These are phyloP conservation scores for Hemisphaericaspora xylofermentans DNA, from an alignment of 1,139 yeast species.

Conservation along the genomic window DNA sequence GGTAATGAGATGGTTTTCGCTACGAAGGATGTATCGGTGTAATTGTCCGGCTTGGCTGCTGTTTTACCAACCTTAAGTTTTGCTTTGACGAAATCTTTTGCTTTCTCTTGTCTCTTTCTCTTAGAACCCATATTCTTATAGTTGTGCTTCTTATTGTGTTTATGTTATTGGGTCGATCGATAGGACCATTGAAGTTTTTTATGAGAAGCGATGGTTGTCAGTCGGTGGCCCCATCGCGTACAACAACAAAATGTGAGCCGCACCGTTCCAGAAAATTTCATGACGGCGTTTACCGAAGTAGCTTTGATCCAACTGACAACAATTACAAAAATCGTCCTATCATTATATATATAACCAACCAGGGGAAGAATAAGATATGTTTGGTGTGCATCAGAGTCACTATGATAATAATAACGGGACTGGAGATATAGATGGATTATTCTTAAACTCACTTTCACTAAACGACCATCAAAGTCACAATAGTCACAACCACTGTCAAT, in stretches of 20 bases:
- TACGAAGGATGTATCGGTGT: slow-evolving; percentile 81
- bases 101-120: slow-evolving; percentile 64
- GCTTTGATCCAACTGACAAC: too few relatives aligned
- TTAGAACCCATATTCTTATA: slow-evolving; percentile 45
- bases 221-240: neutral
- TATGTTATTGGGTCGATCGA: too few relatives aligned
- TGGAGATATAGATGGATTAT: slow-evolving; percentile 26
- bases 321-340: too few relatives aligned
- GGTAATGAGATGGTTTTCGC: slow-evolving; percentile 72
- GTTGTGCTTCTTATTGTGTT: too few relatives aligned
- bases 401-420: slow-evolving; percentile 1
- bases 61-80: slow-evolving; percentile 89
- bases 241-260: neutral
- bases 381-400: neutral
- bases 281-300: too few relatives aligned
- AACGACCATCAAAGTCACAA: slow-evolving; percentile 17
- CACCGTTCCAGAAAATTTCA: too few relatives aligned
- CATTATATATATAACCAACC: too few relatives aligned
- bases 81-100: slow-evolving; percentile 73
- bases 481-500: neutral
- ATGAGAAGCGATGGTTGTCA: too few relatives aligned
- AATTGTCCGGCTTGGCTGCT: slow-evolving; percentile 65
- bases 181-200: too few relatives aligned
- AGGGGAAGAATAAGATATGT: neutral
- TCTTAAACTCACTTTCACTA: slow-evolving; percentile 27